Percentiles rank a stretch among this genome's conserved stretches.
Evolutionary conservation across 2,329 filamentous ascomycete genomes (phyloP).

Genomic region (Decorospora gaudefroyi): DNA sequence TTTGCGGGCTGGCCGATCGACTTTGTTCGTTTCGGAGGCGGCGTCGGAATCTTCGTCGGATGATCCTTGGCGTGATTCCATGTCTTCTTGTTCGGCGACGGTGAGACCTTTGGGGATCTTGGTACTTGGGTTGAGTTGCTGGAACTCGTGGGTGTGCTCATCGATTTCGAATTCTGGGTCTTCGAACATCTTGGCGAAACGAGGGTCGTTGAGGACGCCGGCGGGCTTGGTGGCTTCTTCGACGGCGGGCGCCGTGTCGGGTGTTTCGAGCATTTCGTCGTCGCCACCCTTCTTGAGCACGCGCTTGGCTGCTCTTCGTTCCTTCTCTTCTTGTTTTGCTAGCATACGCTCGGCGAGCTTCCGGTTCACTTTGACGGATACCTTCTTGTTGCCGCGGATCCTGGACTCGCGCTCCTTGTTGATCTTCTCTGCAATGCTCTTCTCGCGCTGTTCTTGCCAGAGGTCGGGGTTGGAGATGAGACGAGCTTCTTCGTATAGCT

Average conservation of each 20-base stretch:
- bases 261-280: constrained; percentile 50
- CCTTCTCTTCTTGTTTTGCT: constrained; percentile 70
- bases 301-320: constrained; percentile 52
- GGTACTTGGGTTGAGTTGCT: constrained; percentile 85
- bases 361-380: constrained; percentile 87
- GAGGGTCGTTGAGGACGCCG: constrained; percentile 73
- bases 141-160: constrained; percentile 85
- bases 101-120: constrained; percentile 59
- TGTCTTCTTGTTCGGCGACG: constrained; percentile 64
- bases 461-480: constrained; percentile 92
- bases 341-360: constrained; percentile 65
- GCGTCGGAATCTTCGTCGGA: constrained; percentile 46
- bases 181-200: constrained; percentile 88
- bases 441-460: constrained; percentile 88
- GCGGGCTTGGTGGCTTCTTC: constrained; percentile 57
- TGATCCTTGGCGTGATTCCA: constrained; percentile 50
- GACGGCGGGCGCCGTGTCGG: constrained; percentile 24
- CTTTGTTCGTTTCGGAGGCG: not conserved
- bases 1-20: constrained; percentile 23
- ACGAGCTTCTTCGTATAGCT: constrained; percentile 91
- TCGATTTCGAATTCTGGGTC: constrained; percentile 93
- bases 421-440: constrained; percentile 91
- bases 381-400: constrained; percentile 93
- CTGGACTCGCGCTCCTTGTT: constrained; percentile 95
- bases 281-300: constrained; percentile 65